Percentiles rank a stretch among this genome's conserved stretches.
Conservation (phyloP, 1,284 basidiomycete species). For the Sporisorium scitamineum region DNA sequence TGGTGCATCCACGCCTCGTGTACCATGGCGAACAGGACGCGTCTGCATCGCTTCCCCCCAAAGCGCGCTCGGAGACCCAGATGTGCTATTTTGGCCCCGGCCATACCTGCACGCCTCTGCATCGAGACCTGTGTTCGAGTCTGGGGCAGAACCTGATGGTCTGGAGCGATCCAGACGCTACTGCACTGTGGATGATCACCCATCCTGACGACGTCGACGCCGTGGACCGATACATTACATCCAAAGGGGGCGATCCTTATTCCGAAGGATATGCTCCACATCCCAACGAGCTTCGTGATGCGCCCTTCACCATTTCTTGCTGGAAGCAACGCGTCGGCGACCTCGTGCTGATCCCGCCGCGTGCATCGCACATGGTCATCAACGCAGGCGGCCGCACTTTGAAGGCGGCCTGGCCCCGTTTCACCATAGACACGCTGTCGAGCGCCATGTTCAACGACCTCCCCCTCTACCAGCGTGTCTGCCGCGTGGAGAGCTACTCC, state of each 20-base stretch:
- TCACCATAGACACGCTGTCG: constrained; percentile 27
- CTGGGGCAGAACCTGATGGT: constrained; percentile 47
- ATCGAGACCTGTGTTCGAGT: constrained; percentile 37
- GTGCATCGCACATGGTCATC: constrained; percentile 25
- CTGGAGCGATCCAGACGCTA: constrained; percentile 24
- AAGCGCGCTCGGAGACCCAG: constrained; percentile 7
- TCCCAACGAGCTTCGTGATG: constrained; percentile 25
- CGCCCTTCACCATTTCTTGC: constrained; percentile 25
- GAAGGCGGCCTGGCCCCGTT: constrained; percentile 37
- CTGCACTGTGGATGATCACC: constrained; percentile 33
- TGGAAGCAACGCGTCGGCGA: constrained; percentile 38
- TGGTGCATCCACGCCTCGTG: constrained; percentile 27
- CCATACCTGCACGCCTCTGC: constrained; percentile 22
- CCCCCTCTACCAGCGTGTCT: constrained; percentile 41
- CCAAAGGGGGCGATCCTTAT: constrained; percentile 22
- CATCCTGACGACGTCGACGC: constrained; percentile 16
- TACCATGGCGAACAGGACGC: constrained; percentile 30
- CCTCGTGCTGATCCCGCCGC: constrained; percentile 39
- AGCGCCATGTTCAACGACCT: constrained; percentile 31
- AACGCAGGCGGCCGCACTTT: constrained; percentile 35
- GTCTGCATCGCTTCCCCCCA: constrained; percentile 1
- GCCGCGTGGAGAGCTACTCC: constrained; percentile 23
- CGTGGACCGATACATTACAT: constrained; percentile 22
- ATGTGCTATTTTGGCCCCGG: constrained; percentile 29
- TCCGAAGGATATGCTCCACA: constrained; percentile 14